Percentiles rank a stretch among this genome's conserved stretches.
These are phyloP conservation scores for Didymella arachidicola DNA, from an alignment of 2,329 filamentous ascomycete genomes.

Conservation along the genomic window DNA sequence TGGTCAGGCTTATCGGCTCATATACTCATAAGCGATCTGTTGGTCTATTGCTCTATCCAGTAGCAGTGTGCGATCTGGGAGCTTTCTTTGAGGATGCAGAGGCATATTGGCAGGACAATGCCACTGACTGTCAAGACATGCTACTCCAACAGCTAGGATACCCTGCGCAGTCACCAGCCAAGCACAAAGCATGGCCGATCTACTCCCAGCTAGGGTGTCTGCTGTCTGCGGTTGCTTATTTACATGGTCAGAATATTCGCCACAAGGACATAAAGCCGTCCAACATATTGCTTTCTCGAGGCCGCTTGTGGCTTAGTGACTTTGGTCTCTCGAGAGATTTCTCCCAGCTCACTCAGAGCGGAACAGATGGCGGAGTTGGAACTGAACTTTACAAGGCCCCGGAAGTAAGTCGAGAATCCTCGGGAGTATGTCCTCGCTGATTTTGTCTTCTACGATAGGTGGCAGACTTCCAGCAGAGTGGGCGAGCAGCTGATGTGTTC, in stretches of 20 bases:
- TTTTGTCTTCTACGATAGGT: not conserved
- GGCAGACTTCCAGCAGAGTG: conserved; percentile 5
- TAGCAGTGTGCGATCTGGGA: not conserved
- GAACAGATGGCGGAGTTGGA: conserved; percentile 33
- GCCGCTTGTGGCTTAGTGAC: conserved; percentile 28
- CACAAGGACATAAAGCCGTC: conserved; percentile 38
- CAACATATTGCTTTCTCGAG: conserved; percentile 26
- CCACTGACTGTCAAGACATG: not conserved
- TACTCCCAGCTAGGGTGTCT: conserved; percentile 30
- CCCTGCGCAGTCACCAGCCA: not conserved
- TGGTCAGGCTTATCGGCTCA: not conserved
- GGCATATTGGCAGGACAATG: not conserved
- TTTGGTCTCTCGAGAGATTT: conserved; percentile 36
- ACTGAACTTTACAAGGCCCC: conserved; percentile 32
- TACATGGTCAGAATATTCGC: conserved; percentile 29
- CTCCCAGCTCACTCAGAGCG: conserved; percentile 28
- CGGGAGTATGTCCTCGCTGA: too few species aligned
- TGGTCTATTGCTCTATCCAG: not conserved
- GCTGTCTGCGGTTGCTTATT: conserved; percentile 27
- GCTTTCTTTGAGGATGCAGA: not conserved
- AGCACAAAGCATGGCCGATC: conserved; percentile 58
- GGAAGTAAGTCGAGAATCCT: conserved; percentile 16
- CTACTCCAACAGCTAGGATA: not conserved
- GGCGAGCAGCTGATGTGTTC: conserved; percentile 68
- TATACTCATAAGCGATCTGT: not conserved